Percentiles rank a stretch among this genome's conserved stretches.
Evolutionary conservation across 106 monocot genomes (phyloP).

Genomic region (Agapanthus africanus): DNA sequence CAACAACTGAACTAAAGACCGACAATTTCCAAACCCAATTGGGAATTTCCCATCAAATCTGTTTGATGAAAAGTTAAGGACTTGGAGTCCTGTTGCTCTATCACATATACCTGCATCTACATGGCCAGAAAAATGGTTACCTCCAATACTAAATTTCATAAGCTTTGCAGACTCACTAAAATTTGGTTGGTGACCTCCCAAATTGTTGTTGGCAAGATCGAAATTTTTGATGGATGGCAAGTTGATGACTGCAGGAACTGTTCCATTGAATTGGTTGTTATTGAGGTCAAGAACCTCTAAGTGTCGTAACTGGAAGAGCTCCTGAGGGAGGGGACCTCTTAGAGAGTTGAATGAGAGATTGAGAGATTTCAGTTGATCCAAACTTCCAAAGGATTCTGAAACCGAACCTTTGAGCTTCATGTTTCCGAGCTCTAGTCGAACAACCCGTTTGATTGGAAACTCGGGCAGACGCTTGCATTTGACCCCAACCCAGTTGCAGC

Average conservation of each 20-base stretch:
- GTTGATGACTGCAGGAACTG: constrained; percentile 14
- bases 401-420: not conserved
- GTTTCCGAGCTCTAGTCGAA: not conserved
- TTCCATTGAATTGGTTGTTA: not conserved
- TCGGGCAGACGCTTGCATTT: not conserved
- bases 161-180: constrained; percentile 32
- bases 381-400: not conserved
- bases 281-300: not conserved
- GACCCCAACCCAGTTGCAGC: not conserved
- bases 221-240: constrained; percentile 45
- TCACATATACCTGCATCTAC: constrained; percentile 49
- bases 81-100: constrained; percentile 21
- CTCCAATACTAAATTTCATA: constrained; percentile 26
- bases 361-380: constrained; percentile 11
- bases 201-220: constrained; percentile 52
- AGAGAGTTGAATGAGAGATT: constrained; percentile 2
- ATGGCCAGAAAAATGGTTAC: constrained; percentile 43
- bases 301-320: not conserved
- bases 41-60: constrained; percentile 43
- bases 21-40: constrained; percentile 56
- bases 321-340: not conserved
- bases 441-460: constrained; percentile 1
- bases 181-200: constrained; percentile 50
- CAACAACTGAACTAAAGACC: constrained; percentile 39
- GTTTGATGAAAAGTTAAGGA: constrained; percentile 50